phyloP scores from a whole-genome alignment of 2,329 filamentous ascomycete genomes.

The Colletotrichum abscissum region DNA sequence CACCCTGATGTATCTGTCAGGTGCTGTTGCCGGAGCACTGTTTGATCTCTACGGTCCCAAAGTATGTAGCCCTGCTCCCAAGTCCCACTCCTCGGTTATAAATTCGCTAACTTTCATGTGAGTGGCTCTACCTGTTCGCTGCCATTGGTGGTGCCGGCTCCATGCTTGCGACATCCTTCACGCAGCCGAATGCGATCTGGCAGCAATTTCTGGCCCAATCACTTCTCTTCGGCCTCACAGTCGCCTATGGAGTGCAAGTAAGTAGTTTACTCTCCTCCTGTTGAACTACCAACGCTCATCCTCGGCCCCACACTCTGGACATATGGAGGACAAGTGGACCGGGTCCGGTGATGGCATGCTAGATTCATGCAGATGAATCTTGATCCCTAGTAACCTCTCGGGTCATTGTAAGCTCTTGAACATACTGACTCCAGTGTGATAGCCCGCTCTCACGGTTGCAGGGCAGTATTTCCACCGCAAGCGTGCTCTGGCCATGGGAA shows the following conservation, averaged over 20 bases:
- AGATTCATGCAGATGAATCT: no score
- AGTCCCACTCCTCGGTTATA: no score
- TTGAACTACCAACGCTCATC: neutral
- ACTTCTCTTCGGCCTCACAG: constrained; percentile 37
- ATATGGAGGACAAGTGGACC: neutral
- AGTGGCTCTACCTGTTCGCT: constrained; percentile 27
- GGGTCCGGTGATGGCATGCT: no score
- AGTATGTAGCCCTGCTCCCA: neutral
- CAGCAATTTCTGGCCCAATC: constrained; percentile 52
- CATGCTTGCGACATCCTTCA: constrained; percentile 28
- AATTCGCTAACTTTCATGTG: neutral
- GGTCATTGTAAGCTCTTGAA: neutral
- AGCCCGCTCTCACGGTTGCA: constrained; percentile 27
- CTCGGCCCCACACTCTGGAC: neutral
- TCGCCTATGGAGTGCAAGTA: constrained; percentile 27
- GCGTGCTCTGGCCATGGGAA: constrained; percentile 65
- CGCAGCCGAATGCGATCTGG: constrained; percentile 41
- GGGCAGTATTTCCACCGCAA: constrained; percentile 51
- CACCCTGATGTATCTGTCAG: constrained; percentile 48
- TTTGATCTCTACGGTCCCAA: constrained; percentile 46
- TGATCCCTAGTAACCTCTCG: no score
- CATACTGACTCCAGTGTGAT: neutral
- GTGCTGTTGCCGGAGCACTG: constrained; percentile 52
- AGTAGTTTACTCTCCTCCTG: neutral
- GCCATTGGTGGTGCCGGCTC: constrained; percentile 24